Evolutionary conservation across 2,329 filamentous ascomycete species (phyloP).

Genomic region (Microsporum canis): DNA sequence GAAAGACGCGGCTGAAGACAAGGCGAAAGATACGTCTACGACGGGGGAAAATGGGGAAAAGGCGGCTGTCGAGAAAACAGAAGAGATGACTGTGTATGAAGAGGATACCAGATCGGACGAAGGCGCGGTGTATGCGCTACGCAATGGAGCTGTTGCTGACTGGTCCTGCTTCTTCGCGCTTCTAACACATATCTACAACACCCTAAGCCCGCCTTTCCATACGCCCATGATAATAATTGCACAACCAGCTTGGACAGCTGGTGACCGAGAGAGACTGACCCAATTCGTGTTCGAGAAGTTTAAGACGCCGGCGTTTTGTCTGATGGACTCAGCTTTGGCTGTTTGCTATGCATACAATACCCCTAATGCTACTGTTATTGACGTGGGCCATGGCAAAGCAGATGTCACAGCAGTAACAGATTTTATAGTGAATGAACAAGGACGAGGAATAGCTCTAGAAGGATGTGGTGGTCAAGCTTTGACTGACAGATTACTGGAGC

Average conservation of each 20-base stretch:
- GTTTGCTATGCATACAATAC: conserved; percentile 72
- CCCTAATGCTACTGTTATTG: conserved; percentile 70
- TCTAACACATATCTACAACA: conserved; percentile 80
- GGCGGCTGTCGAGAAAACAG: conserved; percentile 23
- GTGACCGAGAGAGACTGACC: conserved; percentile 75
- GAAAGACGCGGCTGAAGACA: conserved; percentile 29
- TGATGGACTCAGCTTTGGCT: conserved; percentile 81
- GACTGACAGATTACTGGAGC: conserved; percentile 58
- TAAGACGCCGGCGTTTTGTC: conserved; percentile 79
- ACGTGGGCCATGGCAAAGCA: conserved; percentile 84
- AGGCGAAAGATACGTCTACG: conserved; percentile 8
- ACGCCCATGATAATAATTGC: conserved; percentile 85
- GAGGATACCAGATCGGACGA: conserved; percentile 82
- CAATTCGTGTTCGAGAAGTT: conserved; percentile 97
- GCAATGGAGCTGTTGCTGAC: conserved; percentile 70
- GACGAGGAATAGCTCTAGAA: conserved; percentile 48
- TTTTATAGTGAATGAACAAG: conserved; percentile 60
- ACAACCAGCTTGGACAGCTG: conserved; percentile 79
- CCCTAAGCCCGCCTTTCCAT: conserved; percentile 82
- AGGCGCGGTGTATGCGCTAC: conserved; percentile 78
- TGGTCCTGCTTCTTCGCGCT: conserved; percentile 92
- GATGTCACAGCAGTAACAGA: conserved; percentile 86
- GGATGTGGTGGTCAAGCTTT: conserved; percentile 79
- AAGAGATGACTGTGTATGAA: conserved; percentile 55
- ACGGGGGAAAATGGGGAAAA: conserved; percentile 17